Conservation (phyloP, 2,329 filamentous ascomycete species). For the Xylaria digitata region DNA sequence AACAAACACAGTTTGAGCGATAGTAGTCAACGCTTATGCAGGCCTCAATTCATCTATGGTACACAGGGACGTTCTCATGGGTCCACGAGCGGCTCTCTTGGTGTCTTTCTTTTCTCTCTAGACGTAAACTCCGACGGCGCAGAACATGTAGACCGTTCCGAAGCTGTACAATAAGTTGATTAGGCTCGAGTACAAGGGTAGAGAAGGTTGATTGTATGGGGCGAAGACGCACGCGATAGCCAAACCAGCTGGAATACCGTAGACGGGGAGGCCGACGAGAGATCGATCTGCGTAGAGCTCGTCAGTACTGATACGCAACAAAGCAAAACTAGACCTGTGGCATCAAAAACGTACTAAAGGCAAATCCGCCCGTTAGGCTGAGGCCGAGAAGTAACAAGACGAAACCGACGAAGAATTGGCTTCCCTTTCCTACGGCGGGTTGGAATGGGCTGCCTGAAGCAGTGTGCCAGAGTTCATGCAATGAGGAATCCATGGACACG, state of each 20-base stretch:
- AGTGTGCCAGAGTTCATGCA: slow-evolving; percentile 93
- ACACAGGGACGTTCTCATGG: slow-evolving; percentile 50
- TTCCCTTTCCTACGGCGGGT: slow-evolving; percentile 81
- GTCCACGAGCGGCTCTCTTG: slow-evolving; percentile 43
- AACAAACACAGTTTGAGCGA: slow-evolving; percentile 24
- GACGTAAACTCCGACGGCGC: slow-evolving; percentile 97
- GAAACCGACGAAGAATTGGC: slow-evolving; percentile 86
- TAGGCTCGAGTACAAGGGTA: slow-evolving; percentile 14
- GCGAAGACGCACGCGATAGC: slow-evolving; percentile 80
- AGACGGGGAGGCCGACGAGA: slow-evolving; percentile 76
- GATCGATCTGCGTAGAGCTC: slow-evolving; percentile 75
- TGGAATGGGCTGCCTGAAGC: slow-evolving; percentile 87
- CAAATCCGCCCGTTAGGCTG: slow-evolving; percentile 80
- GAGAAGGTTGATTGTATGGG: slow-evolving; percentile 23
- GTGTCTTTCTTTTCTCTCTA: slow-evolving; percentile 64
- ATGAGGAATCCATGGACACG: slow-evolving; percentile 78
- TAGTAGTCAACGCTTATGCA: slow-evolving; percentile 46
- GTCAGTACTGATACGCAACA: slow-evolving; percentile 17
- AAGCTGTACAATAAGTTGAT: slow-evolving; percentile 67
- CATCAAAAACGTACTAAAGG: slow-evolving; percentile 74
- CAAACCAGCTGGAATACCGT: slow-evolving; percentile 88
- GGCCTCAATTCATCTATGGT: slow-evolving; percentile 55
- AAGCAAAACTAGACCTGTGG: too few relatives aligned
- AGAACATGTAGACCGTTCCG: slow-evolving; percentile 98
- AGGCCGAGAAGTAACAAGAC: slow-evolving; percentile 78